Evolutionary conservation across 371 early-diverging fungal genomes (phyloP), one percentile per base, ranked within the genome.

Genomic region (Fennellomyces sp.): DNA sequence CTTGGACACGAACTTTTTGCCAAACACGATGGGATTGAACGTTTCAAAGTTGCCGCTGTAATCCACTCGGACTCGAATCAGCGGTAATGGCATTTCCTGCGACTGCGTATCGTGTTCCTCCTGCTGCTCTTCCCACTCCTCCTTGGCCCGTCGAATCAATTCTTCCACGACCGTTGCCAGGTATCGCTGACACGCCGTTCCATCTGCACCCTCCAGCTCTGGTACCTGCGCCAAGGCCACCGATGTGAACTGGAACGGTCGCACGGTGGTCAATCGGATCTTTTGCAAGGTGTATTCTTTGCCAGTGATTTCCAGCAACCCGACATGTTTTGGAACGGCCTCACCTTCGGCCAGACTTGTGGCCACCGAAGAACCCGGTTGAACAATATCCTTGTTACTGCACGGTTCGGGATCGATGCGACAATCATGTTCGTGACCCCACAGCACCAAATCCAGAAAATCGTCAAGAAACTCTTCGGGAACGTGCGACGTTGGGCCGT

Each of bases 371-470:
- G 97, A 97, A 0, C 99, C 99, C 0, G 97, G 97, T 68, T 99
- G 99, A 1, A 90, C 88, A 5, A 98, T 83, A 51, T 89, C 83
- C 65, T 95, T 94, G 11, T 84, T 82, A 42, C 84, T 76, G 25
- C 78, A 60, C 31, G 74, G 74, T 49, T 85, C 81, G 0, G 94
- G 93, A 28, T 90, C 89, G 26, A 96, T 91, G 29, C 83, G 70
- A 60, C 97, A 98, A 65, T 99, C 96, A 80, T 99, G 99, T 77
- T 99, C 99, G 75, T 99, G 99, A 3, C 99, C 99, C 97, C 98
- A 99, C 1, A 99, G 60, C 5, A 99, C 87, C 19, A 99, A 68
- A 68, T 99, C 85, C 55, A 99, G 69, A 65, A 92, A 94, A 15
- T 78, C 75, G 42, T 90, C 90, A 12, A 99, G 63, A 63, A 94